These are phyloP conservation scores for Thermothelomyces thermophilus DNA, from an alignment of 2,329 filamentous ascomycete genomes.

Conservation along the genomic window DNA sequence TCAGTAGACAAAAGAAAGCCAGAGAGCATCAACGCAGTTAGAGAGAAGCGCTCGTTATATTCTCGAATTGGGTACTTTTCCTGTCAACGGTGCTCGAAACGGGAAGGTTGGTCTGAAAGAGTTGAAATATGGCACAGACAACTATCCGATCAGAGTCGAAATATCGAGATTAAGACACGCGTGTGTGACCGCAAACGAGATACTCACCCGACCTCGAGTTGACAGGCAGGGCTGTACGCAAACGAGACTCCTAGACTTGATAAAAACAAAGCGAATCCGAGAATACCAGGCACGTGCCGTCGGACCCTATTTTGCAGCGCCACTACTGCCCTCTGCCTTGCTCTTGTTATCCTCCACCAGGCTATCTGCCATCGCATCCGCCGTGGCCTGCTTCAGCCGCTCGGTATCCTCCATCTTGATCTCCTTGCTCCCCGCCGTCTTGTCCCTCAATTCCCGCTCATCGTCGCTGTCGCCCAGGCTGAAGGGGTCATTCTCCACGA, in stretches of 20 bases:
- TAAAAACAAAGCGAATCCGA: neutral
- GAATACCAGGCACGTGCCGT: neutral
- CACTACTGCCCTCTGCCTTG: conserved; percentile 25
- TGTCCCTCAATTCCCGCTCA: conserved; percentile 71
- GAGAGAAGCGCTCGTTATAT: too few species aligned
- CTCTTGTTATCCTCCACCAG: conserved; percentile 36
- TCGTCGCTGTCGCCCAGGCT: conserved; percentile 94
- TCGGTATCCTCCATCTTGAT: conserved; percentile 50
- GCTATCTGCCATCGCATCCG: conserved; percentile 53
- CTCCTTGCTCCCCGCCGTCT: conserved; percentile 47
- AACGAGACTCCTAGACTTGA: neutral
- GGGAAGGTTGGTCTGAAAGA: too few species aligned
- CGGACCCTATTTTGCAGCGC: conserved; percentile 2
- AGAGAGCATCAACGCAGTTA: too few species aligned
- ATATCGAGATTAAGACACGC: too few species aligned
- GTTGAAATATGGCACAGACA: too few species aligned
- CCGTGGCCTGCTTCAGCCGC: conserved; percentile 58
- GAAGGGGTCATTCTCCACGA: conserved; percentile 90
- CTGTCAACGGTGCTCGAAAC: too few species aligned
- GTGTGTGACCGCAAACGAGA: too few species aligned
- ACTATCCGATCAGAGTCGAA: too few species aligned
- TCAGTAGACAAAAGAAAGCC: too few species aligned
- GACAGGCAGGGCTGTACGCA: neutral
- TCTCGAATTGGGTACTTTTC: too few species aligned
- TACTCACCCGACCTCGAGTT: too few species aligned